phyloP scores from a whole-genome alignment of 139 green algal genomes.

The Eudorina sp. region DNA sequence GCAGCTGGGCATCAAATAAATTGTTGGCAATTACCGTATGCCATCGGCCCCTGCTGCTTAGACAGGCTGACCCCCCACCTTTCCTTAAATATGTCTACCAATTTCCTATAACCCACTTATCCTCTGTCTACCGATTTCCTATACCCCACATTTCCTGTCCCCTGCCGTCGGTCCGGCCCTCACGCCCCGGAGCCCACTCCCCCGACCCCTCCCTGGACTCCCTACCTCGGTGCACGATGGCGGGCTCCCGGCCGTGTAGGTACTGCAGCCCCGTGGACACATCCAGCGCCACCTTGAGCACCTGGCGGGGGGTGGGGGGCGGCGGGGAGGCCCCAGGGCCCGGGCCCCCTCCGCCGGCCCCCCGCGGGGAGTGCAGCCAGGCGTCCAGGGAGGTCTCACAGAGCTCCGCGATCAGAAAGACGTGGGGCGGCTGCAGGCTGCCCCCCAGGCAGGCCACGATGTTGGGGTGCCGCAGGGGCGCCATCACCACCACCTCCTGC shows the following conservation, averaged over 20 bases:
- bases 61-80: too few relatives aligned
- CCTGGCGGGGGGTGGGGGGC: background rate
- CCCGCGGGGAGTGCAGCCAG: background rate
- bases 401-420: slow-evolving; percentile 56
- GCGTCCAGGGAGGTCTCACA: slow-evolving; percentile 8
- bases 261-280: slow-evolving; percentile 40
- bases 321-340: too few relatives aligned
- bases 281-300: slow-evolving; percentile 19
- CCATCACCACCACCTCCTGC: slow-evolving; percentile 64
- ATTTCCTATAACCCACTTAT: too few relatives aligned
- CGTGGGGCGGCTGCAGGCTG: slow-evolving; percentile 44
- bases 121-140: too few relatives aligned
- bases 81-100: too few relatives aligned
- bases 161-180: too few relatives aligned
- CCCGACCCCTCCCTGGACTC: background rate
- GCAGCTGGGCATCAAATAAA: too few relatives aligned
- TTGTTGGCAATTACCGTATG: too few relatives aligned
- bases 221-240: slow-evolving; percentile 38
- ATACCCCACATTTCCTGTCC: too few relatives aligned
- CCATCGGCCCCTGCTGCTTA: too few relatives aligned
- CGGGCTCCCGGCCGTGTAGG: background rate
- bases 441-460: slow-evolving; percentile 62
- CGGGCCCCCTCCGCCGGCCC: background rate
- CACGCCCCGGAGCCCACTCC: background rate
- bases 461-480: slow-evolving; percentile 63